Evolutionary conservation across 768 basidiomycete species (phyloP), one percentile per base, ranked within the genome.

Genomic region (Tricholoma flavovirens): DNA sequence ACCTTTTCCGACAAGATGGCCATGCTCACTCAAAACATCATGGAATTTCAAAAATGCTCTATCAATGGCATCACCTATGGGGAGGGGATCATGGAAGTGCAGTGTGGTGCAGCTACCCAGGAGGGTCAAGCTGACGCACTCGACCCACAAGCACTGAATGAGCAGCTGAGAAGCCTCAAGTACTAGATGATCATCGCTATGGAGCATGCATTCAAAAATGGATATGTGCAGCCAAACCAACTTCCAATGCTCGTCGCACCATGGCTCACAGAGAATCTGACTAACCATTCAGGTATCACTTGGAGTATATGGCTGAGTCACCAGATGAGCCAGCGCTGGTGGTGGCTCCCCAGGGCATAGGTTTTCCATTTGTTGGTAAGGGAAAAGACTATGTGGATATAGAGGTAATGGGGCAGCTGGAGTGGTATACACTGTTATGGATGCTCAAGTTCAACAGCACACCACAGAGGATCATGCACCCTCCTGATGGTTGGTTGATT

Each of bases 41-140:
- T 98, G 96, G 94, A 96, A 75, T 98, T 97, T 74, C 93, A 97
- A 69, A 94, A 90, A 67, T 97, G 93, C 64, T 95, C 93, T 0
- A 80, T 98, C 56, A 72, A 83, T 53, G 95, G 94, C 1, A 73
- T 90, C 3, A 67, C 83, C 0, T 98, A 97, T 65, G 96, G 96
- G 9, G 96, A 98, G 65, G 95, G 95, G 6, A 69, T 98, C 57
- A 98, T 96, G 0, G 96, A 98, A 70, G 96, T 94, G 0, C 93
- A 95, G 71, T 83, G 92, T 21, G 96, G 95, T 33, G 89, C 93
- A 0, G 93, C 91, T 0, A 87, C 87, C 52, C 81, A 94, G 1
- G 83, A 92, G 60, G 93, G 93, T 9, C 78, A 78, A 35, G 79
- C 75, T 1, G 84, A 90, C 35, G 66, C 80, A 0, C 67, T 87